phyloP scores from a whole-genome alignment of 2,329 filamentous ascomycete species.

The Nannizzia gypsea region DNA sequence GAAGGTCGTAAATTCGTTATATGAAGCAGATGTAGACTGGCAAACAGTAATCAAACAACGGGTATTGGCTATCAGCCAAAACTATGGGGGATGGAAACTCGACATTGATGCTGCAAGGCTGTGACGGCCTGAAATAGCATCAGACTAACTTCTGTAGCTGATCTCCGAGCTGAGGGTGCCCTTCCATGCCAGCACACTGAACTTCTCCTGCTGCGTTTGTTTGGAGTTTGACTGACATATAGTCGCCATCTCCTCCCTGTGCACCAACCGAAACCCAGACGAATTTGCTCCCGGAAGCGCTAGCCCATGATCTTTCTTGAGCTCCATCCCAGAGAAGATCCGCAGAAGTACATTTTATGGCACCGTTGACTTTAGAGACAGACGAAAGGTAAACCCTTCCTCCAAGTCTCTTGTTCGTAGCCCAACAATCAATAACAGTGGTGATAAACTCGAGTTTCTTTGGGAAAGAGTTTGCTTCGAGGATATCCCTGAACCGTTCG shows the following conservation, averaged over 20 bases:
- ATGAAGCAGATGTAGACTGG: constrained; percentile 3
- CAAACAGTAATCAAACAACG: background rate
- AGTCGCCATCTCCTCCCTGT: constrained; percentile 36
- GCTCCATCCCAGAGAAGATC: constrained; percentile 33
- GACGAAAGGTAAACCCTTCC: constrained; percentile 18
- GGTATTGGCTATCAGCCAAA: background rate
- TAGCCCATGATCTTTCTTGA: constrained; percentile 29
- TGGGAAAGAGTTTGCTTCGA: constrained; percentile 35
- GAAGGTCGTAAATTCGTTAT: constrained; percentile 13
- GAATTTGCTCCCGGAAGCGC: constrained; percentile 37
- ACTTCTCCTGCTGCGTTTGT: constrained; percentile 10
- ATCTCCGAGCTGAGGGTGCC: constrained; percentile 10
- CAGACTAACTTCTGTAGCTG: constrained; percentile 10
- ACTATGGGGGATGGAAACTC: background rate
- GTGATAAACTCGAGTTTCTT: constrained; percentile 34
- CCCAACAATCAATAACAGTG: constrained; percentile 32
- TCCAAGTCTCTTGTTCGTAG: constrained; percentile 28
- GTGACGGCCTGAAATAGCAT: background rate
- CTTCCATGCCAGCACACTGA: constrained; percentile 11
- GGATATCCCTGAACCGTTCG: constrained; percentile 30
- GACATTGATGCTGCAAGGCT: background rate
- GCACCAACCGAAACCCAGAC: constrained; percentile 42
- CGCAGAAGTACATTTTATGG: background rate
- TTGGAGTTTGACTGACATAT: constrained; percentile 29
- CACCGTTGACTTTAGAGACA: background rate